A percentile compares a stretch with the other conserved stretches of the same genome.
These are phyloP conservation scores for Vigna hirtella DNA, from an alignment of 306 rosid genomes.

Conservation along the genomic window DNA sequence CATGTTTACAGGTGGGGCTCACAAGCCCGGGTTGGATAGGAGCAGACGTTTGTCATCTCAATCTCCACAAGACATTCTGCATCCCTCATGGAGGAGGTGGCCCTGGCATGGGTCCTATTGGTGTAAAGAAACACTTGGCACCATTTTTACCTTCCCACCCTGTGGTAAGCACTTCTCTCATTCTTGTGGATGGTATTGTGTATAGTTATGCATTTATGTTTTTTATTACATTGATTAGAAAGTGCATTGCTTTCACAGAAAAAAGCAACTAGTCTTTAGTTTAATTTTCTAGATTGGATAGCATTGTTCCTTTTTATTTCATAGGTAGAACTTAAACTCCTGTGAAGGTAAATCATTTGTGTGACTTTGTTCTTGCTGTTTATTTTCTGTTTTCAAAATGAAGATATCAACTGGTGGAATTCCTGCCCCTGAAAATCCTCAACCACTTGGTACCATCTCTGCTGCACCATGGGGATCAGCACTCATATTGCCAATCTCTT, in stretches of 20 bases:
- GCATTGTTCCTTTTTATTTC: slow-evolving; percentile 15
- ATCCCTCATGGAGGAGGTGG: slow-evolving; percentile 99
- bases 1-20: slow-evolving; percentile 78
- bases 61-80: slow-evolving; percentile 99
- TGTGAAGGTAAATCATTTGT: slow-evolving; percentile 12
- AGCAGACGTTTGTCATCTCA: slow-evolving; percentile 99
- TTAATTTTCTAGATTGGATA: slow-evolving; percentile 20
- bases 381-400: slow-evolving; percentile 37
- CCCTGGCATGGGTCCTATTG: slow-evolving; percentile 99
- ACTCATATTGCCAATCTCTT: slow-evolving; percentile 96
- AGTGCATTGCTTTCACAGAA: neutral
- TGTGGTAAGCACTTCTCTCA: slow-evolving; percentile 64
- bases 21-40: slow-evolving; percentile 99
- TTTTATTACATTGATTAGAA: slow-evolving; percentile 29
- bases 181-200: slow-evolving; percentile 3
- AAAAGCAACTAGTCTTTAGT: slow-evolving; percentile 1
- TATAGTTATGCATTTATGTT: slow-evolving; percentile 15
- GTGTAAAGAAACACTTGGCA: slow-evolving; percentile 99
- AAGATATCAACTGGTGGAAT: slow-evolving; percentile 93
- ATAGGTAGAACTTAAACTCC: neutral
- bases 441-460: slow-evolving; percentile 94
- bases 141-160: slow-evolving; percentile 99
- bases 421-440: slow-evolving; percentile 78
- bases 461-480: slow-evolving; percentile 99
- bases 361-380: slow-evolving; percentile 24